Conservation (phyloP, 1,139 yeast species). For the Taphrina populina region DNA sequence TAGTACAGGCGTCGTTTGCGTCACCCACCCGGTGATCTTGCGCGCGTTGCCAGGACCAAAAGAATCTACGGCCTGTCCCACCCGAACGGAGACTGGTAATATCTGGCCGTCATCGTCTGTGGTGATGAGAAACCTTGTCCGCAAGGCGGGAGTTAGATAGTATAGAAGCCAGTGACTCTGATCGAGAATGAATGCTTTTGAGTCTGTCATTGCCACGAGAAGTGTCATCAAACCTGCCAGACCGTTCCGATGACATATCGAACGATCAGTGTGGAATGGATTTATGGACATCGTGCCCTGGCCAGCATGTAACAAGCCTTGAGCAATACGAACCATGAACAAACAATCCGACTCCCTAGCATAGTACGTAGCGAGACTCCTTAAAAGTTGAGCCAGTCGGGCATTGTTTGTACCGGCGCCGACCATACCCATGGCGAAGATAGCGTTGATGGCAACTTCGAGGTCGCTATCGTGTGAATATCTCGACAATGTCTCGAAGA, state of each 20-base stretch:
- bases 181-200: slow-evolving; percentile 50
- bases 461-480: slow-evolving; percentile 94
- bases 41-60: slow-evolving; percentile 99
- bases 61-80: slow-evolving; percentile 97
- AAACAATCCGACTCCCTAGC: slow-evolving; percentile 85
- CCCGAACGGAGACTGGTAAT: slow-evolving; percentile 91
- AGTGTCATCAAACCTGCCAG: slow-evolving; percentile 87
- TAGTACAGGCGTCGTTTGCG: slow-evolving; percentile 95
- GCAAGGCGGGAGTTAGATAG: slow-evolving; percentile 82
- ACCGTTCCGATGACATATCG: slow-evolving; percentile 81
- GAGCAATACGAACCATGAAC: slow-evolving; percentile 91
- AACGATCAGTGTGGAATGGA: slow-evolving; percentile 88
- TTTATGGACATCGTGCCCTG: slow-evolving; percentile 89
- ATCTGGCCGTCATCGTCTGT: slow-evolving; percentile 88
- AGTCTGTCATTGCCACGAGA: slow-evolving; percentile 79
- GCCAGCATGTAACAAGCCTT: slow-evolving; percentile 92
- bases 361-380: slow-evolving; percentile 93
- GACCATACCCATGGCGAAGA: slow-evolving; percentile 94
- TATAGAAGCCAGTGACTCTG: slow-evolving; percentile 80
- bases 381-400: slow-evolving; percentile 87
- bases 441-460: slow-evolving; percentile 92
- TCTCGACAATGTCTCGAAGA: slow-evolving; percentile 91
- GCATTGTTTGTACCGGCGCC: slow-evolving; percentile 99
- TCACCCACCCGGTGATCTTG: slow-evolving; percentile 98
- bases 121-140: slow-evolving; percentile 90